Conservation (phyloP, 805 yeast species). For the Wickerhamomyces silvicola region DNA sequence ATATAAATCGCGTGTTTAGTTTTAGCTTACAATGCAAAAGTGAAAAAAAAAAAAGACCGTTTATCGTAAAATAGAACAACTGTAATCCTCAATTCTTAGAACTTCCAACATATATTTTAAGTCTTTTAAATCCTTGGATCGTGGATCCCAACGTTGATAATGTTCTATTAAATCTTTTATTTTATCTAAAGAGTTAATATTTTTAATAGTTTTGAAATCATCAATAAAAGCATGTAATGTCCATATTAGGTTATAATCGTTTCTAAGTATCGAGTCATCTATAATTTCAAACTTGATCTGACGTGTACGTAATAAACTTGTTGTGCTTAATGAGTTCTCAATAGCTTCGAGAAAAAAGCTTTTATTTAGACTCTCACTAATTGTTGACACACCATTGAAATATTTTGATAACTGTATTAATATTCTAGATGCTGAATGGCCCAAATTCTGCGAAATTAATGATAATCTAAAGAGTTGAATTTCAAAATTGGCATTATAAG, state of each 20-base stretch:
- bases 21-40: constrained; percentile 3
- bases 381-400: constrained; percentile 30
- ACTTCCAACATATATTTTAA: constrained; percentile 22
- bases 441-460: constrained; percentile 44
- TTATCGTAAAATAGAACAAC: constrained; percentile 6
- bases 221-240: constrained; percentile 33
- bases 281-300: constrained; percentile 1
- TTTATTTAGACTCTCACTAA: constrained; percentile 20
- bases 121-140: constrained; percentile 10
- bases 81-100: constrained; percentile 19
- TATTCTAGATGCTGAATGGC: constrained; percentile 37
- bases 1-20: no score
- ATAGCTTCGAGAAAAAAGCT: constrained; percentile 22
- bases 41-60: no score
- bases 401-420: constrained; percentile 38
- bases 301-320: constrained; percentile 15
- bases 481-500: constrained; percentile 33
- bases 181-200: constrained; percentile 21
- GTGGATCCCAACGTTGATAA: constrained; percentile 15
- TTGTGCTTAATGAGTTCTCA: constrained; percentile 20
- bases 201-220: constrained; percentile 26
- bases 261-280: constrained; percentile 18
- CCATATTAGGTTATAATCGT: constrained; percentile 37
- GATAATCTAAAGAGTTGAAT: constrained; percentile 37
- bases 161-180: constrained; percentile 5